Base-by-base conservation (phyloP, 345 rosid species). In the Dipteronia dyeriana region DNA sequence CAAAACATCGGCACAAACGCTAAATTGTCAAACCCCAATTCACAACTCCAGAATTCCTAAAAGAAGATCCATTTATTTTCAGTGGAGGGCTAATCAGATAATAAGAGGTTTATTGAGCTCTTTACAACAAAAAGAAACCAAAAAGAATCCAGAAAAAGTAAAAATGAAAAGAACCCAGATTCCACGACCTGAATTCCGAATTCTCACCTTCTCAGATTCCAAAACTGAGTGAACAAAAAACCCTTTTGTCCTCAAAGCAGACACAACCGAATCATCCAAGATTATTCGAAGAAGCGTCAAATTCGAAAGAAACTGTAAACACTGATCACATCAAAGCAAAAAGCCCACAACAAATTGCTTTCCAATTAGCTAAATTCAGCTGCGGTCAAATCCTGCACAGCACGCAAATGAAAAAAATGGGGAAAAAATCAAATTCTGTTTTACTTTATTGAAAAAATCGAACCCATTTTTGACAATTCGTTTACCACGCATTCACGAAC, bases 1-100 rank as follows among this genome's bases (percentile, higher is more conserved):
- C 53, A 64, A 53, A 56, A 62, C 34, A 29, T 25, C 7, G 23
- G 25, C 13, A 41, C 29, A 20, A 41, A 20, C 66, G 26, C 22
- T 60, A 23, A 74, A 68, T 76, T 71, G 72, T 65, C 68, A 64
- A 22, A 78, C 59, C 77, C 77, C 75, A 76, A 68, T 51, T 71
- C 66, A 64, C 45, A 70, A 63, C 45, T 22, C 43, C 57, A 34
- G 65, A 72, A 72, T 76, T 69, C 61, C 79, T 39, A 56, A 38
- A 60, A 47, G 38, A 63, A 51, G n/a, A 68, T 7, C 14, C 74
- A 62, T 23, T 53, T 45, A 29, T 26, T 65, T 12, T 25, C 53
- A 38, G 53, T 34, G 16, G 41, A 78, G 1, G 57, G 14, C 71
- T 13, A 65, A 45, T 70, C 66, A 51, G 57, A 71, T 34, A 14